Conservation (phyloP, 176 grass and related monocot genomes). For the Rhipidocladum racemiflorum region DNA sequence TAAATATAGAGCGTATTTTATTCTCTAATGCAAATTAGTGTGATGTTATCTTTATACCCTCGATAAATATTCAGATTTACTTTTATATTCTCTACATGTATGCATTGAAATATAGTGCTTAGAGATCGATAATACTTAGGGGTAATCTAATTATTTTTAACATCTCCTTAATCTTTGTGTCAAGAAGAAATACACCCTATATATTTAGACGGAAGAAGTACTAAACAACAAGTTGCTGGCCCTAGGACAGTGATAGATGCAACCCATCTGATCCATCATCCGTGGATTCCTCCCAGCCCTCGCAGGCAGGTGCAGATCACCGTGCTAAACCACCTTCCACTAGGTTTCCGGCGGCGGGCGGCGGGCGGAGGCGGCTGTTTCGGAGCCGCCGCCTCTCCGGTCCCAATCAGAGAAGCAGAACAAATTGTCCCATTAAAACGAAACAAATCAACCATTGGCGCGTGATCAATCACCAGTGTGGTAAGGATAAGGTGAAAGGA, state of each 20-base stretch:
- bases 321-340: constrained; percentile 21
- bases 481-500: background rate
- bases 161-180: no score
- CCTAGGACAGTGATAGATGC: constrained; percentile 9
- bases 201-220: background rate
- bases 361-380: background rate
- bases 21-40: no score
- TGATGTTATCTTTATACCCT: no score
- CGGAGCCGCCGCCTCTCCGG: background rate
- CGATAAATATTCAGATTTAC: no score
- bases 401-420: background rate
- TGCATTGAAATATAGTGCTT: no score
- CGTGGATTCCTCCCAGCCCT: background rate
- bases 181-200: no score
- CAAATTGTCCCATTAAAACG: constrained; percentile 1
- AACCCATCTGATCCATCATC: constrained; percentile 9
- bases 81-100: no score
- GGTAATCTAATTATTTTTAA: no score
- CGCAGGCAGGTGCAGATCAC: constrained; percentile 19
- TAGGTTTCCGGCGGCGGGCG: background rate
- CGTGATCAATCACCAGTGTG: background rate
- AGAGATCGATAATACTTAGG: no score
- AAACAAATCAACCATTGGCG: background rate
- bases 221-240: constrained; percentile 18
- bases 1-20: no score